Percentiles rank a stretch among this genome's conserved stretches.
These are phyloP conservation scores for Penicillium salamii DNA, from an alignment of 495 filamentous ascomycete species.

Conservation along the genomic window DNA sequence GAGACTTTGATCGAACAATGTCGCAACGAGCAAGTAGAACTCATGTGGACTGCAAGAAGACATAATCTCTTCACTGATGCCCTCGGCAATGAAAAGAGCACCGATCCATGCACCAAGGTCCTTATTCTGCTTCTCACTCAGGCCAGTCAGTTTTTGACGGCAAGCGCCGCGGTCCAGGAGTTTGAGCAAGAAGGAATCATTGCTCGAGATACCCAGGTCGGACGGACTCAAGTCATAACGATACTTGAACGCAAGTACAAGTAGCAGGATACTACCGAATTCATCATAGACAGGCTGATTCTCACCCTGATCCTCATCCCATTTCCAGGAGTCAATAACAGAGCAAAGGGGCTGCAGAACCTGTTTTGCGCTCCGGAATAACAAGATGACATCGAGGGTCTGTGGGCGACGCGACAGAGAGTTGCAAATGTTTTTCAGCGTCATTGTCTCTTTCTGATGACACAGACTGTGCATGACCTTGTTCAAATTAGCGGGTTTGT, in stretches of 20 bases:
- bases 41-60: slow-evolving; percentile 88
- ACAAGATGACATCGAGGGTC: slow-evolving; percentile 77
- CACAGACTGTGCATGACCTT: slow-evolving; percentile 80
- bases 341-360: slow-evolving; percentile 82
- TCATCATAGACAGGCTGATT: slow-evolving; percentile 97
- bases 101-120: slow-evolving; percentile 83
- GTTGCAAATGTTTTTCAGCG: slow-evolving; percentile 79
- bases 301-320: slow-evolving; percentile 90
- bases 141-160: slow-evolving; percentile 59
- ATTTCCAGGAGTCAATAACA: slow-evolving; percentile 83
- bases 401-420: slow-evolving; percentile 74
- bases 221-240: slow-evolving; percentile 71
- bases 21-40: slow-evolving; percentile 88
- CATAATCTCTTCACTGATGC: slow-evolving; percentile 86
- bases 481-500: slow-evolving; percentile 12
- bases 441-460: slow-evolving; percentile 83
- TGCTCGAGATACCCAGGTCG: slow-evolving; percentile 61
- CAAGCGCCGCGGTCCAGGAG: slow-evolving; percentile 65
- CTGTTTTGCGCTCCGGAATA: slow-evolving; percentile 74
- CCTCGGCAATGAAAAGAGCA: slow-evolving; percentile 81
- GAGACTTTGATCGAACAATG: slow-evolving; percentile 81
- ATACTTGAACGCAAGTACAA: slow-evolving; percentile 78
- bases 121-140: slow-evolving; percentile 69
- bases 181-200: slow-evolving; percentile 73
- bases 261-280: slow-evolving; percentile 82